Base-by-base conservation (phyloP, 306 rosid species). In the Quercus berberidifolia region DNA sequence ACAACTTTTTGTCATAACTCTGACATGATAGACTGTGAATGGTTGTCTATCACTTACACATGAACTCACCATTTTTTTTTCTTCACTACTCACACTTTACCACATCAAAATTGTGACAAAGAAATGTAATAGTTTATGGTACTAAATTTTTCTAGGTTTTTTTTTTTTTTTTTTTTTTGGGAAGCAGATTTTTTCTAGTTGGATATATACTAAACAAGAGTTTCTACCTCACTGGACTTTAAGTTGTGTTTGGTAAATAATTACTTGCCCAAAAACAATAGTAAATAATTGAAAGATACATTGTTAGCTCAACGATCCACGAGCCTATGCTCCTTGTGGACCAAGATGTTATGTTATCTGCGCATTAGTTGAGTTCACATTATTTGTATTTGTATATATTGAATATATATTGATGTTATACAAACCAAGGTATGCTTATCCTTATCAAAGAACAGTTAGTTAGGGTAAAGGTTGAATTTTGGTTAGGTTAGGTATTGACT, bases 401-500 rank as follows among this genome's bases (percentile, higher is more conserved):
- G 56, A 25, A 31, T 26, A 26, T 26, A 1, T 26, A 0, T 26
- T 26, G 28, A 6, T 14, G 18, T 17, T 63, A 20, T 25, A 14
- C n/a, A 77, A 35, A 25, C 18, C 60, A 15, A 58, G 20, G 41
- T 26, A 59, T 76, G 8, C n/a, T 55, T 30, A 51, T 72, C 30
- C n/a, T 55, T 30, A 64, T 64, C 21, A 30, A 30, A 59, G 72
- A 69, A 81, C 79, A 78, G 90, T 82, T 87, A 76, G 67, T 82
- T 87, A 76, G 67, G 21, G 55, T 72, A 25, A 58, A 58, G 85
- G 79, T 79, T 85, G 84, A 78, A 74, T 84, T 78, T 87, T 84
- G 85, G 89, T 74, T 52, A 84, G 90, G 86, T 84, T 85, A 54
- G 91, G 90, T 87, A 63, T 59, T 59, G 43, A 41, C 46, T 41